These are phyloP conservation scores for Debaryomyces nepalensis DNA, from an alignment of 1,139 yeast genomes.

Conservation along the genomic window DNA sequence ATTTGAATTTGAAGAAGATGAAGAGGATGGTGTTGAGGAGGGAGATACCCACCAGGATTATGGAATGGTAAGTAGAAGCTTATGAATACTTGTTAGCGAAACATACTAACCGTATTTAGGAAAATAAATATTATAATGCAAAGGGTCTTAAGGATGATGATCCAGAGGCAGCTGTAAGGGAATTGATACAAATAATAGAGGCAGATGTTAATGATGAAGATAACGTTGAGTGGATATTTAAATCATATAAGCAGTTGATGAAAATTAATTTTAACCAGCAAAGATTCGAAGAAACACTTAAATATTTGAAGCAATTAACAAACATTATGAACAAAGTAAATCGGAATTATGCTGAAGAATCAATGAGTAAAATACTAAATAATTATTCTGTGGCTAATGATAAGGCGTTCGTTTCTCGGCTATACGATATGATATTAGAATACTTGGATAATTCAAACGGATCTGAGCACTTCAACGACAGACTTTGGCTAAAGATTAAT, in stretches of 20 bases:
- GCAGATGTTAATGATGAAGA: conserved; percentile 23
- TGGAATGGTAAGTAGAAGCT: conserved; percentile 22
- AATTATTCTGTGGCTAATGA: conserved; percentile 43
- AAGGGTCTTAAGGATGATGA: conserved; percentile 69
- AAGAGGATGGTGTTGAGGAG: conserved; percentile 42
- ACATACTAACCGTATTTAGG: conserved; percentile 38
- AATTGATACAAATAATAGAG: conserved; percentile 42
- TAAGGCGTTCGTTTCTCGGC: conserved; percentile 28
- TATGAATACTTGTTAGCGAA: not conserved
- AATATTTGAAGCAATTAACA: conserved; percentile 29
- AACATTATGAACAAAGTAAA: conserved; percentile 34
- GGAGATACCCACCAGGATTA: conserved; percentile 32
- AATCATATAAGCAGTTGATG: conserved; percentile 66
- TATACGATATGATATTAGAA: conserved; percentile 36
- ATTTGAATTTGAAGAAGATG: conserved; percentile 67
- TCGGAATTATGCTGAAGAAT: conserved; percentile 62
- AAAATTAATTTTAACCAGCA: conserved; percentile 52
- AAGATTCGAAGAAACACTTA: conserved; percentile 40
- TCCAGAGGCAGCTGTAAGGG: conserved; percentile 47
- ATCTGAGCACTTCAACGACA: conserved; percentile 41
- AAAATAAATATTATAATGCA: conserved; percentile 63
- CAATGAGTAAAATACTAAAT: conserved; percentile 58
- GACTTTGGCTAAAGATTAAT: conserved; percentile 61
- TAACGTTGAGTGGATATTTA: conserved; percentile 53
- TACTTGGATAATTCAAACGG: conserved; percentile 23